A percentile compares a stretch with the other conserved stretches of the same genome.
Evolutionary conservation across 768 basidiomycete genomes (phyloP).

Genomic region (Termitomyces sp.): DNA sequence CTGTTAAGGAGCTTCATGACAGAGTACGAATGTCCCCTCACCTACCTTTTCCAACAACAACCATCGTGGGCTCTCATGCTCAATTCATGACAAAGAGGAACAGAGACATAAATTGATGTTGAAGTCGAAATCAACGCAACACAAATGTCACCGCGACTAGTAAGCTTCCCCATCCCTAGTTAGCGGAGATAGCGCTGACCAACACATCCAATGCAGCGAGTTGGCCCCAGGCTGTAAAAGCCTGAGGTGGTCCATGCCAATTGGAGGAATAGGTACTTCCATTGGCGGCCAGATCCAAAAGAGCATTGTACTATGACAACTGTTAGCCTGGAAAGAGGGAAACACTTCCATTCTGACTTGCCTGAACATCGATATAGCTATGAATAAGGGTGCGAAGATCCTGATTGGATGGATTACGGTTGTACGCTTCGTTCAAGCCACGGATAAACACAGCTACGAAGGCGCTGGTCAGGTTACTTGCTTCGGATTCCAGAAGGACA

Average conservation of each 20-base stretch:
- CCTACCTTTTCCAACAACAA: not conserved
- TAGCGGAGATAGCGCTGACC: slow-evolving; percentile 34
- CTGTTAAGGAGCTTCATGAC: too few species aligned
- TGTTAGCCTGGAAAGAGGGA: not conserved
- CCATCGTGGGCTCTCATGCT: not conserved
- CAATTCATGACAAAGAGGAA: not conserved
- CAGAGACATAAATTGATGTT: not conserved
- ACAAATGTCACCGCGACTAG: not conserved
- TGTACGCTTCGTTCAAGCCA: slow-evolving; percentile 45
- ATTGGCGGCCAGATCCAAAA: slow-evolving; percentile 46
- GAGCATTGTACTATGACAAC: slow-evolving; percentile 43
- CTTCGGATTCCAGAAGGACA: not conserved
- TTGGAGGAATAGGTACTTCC: slow-evolving; percentile 43
- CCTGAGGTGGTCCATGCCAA: slow-evolving; percentile 46
- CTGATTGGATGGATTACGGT: slow-evolving; percentile 34
- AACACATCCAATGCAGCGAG: slow-evolving; percentile 46
- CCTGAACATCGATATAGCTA: slow-evolving; percentile 54
- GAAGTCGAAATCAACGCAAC: too few species aligned
- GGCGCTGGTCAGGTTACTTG: not conserved
- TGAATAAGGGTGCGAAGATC: slow-evolving; percentile 40
- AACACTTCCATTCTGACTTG: slow-evolving; percentile 9
- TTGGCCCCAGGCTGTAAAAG: slow-evolving; percentile 50
- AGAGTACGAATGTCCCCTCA: too few species aligned
- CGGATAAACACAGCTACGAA: slow-evolving; percentile 43
- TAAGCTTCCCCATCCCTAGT: not conserved